Conservation (phyloP, 352 stramenopile genomes). For the Pythium sukuiense region DNA sequence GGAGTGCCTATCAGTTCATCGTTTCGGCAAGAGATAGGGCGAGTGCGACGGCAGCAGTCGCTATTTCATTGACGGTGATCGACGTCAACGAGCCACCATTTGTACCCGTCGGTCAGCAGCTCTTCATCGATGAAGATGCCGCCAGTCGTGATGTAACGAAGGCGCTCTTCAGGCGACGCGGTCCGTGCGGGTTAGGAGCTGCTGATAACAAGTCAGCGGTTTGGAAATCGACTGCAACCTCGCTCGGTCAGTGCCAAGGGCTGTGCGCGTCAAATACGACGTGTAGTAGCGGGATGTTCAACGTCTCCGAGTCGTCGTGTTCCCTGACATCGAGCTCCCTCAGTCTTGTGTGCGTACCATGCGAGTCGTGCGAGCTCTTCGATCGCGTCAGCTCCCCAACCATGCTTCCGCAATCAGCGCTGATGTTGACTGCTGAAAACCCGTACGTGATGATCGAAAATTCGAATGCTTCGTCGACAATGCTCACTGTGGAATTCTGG, state of each 20-base stretch:
- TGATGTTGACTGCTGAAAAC: constrained; percentile 7
- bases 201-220: neutral
- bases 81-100: constrained; percentile 30
- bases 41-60: constrained; percentile 10
- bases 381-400: constrained; percentile 9
- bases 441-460: constrained; percentile 23
- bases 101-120: constrained; percentile 17
- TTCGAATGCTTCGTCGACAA: constrained; percentile 7
- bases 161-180: constrained; percentile 18
- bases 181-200: constrained; percentile 11
- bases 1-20: constrained; percentile 14
- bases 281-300: constrained; percentile 19
- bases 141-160: neutral
- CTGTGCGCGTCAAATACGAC: constrained; percentile 5
- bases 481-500: constrained; percentile 36
- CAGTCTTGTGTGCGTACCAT: constrained; percentile 8
- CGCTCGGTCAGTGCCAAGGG: constrained; percentile 22
- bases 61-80: constrained; percentile 12
- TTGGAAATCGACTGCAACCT: constrained; percentile 7
- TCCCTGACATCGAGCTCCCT: constrained; percentile 2
- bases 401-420: neutral
- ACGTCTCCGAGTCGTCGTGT: constrained; percentile 20
- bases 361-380: constrained; percentile 21
- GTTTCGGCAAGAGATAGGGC: constrained; percentile 22
- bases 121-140: constrained; percentile 32